Evolutionary conservation across 495 filamentous ascomycete species (phyloP).

Genomic region (Hypoxylon fuscum): DNA sequence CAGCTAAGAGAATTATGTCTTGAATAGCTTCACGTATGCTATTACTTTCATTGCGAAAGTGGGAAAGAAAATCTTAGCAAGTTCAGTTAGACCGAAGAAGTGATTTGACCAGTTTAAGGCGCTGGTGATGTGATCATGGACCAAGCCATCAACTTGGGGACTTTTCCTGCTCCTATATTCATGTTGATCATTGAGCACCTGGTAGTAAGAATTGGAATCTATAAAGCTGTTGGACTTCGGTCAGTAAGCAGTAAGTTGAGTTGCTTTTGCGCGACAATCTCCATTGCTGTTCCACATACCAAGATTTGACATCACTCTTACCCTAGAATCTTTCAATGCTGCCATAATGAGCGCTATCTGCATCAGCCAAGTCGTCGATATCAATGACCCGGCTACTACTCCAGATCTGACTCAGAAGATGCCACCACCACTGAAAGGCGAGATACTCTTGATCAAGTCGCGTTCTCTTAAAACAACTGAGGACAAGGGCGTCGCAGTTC

Average conservation of each 20-base stretch:
- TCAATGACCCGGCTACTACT: slow-evolving; percentile 10
- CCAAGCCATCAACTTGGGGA: background rate
- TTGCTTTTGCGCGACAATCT: too few relatives aligned
- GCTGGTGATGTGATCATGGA: too few relatives aligned
- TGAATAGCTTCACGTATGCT: too few relatives aligned
- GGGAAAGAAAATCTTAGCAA: too few relatives aligned
- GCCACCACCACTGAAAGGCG: background rate
- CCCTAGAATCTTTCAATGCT: slow-evolving; percentile 10
- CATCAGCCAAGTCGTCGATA: slow-evolving; percentile 9
- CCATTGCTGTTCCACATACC: background rate
- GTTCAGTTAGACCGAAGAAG: too few relatives aligned
- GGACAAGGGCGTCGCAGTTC: background rate
- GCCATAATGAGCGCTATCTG: slow-evolving; percentile 18
- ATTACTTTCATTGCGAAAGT: too few relatives aligned
- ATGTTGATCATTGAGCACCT: slow-evolving; percentile 6
- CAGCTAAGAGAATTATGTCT: too few relatives aligned
- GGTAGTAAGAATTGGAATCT: slow-evolving; percentile 13
- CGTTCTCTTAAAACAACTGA: background rate
- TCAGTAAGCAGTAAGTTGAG: slow-evolving; percentile 9
- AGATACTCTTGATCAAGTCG: slow-evolving; percentile 6
- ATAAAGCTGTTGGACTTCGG: slow-evolving; percentile 11
- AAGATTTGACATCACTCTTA: background rate
- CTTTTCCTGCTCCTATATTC: background rate
- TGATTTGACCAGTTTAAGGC: too few relatives aligned
- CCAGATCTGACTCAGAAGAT: background rate